phyloP scores from a whole-genome alignment of 1,284 basidiomycete species.

The Cryptococcus floricola region DNA sequence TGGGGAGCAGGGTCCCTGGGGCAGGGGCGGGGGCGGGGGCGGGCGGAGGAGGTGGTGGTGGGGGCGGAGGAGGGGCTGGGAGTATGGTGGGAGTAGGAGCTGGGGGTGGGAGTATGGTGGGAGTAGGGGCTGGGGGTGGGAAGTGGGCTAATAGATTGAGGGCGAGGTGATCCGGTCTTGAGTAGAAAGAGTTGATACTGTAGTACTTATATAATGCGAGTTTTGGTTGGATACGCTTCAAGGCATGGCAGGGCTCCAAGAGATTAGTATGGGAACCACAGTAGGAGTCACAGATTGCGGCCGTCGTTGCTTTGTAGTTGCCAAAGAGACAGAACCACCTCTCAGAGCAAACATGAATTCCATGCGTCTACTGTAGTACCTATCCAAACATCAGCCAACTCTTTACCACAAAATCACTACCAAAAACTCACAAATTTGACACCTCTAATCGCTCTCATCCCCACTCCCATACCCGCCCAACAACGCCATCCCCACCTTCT shows the following conservation, averaged over 20 bases:
- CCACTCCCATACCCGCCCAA: conserved; percentile 38
- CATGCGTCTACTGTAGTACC: too few relatives aligned
- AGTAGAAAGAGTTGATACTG: too few relatives aligned
- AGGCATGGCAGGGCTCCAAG: too few relatives aligned
- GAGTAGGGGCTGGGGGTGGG: not conserved
- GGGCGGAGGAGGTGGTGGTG: too few relatives aligned
- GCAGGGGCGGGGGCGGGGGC: not conserved
- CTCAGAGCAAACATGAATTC: too few relatives aligned
- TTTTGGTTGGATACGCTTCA: too few relatives aligned
- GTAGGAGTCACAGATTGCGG: too few relatives aligned
- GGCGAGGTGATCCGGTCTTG: not conserved
- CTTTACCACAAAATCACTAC: not conserved
- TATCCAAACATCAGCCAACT: too few relatives aligned
- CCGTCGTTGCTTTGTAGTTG: too few relatives aligned
- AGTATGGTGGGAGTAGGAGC: not conserved
- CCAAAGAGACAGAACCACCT: too few relatives aligned
- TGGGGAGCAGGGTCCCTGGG: not conserved
- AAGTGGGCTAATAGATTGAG: conserved; percentile 17
- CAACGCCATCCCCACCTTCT: conserved; percentile 16
- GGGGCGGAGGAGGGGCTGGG: not conserved
- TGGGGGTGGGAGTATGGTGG: conserved; percentile 1
- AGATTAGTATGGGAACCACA: too few relatives aligned
- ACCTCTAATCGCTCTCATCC: conserved; percentile 31
- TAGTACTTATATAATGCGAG: too few relatives aligned
- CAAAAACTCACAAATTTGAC: not conserved